These are phyloP conservation scores for Benincasa hispida DNA, from an alignment of 306 rosid species.

Conservation along the genomic window DNA sequence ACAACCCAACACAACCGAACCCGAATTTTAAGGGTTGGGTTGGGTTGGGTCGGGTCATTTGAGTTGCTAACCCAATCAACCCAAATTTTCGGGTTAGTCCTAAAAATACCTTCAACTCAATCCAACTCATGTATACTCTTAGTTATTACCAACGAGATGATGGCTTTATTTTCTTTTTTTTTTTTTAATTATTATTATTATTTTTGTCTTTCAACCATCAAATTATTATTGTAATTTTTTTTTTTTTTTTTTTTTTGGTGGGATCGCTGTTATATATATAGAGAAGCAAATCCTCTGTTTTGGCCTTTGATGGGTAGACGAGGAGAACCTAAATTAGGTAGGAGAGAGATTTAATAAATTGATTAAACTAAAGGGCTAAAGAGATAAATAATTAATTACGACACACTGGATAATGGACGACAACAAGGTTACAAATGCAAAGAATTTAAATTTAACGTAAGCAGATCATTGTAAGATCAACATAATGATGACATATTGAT, in stretches of 20 bases:
- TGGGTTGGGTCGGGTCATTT: too few relatives aligned
- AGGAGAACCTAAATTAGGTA: slow-evolving; percentile 4
- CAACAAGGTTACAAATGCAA: slow-evolving; percentile 7
- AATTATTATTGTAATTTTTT: neutral
- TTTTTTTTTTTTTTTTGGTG: neutral
- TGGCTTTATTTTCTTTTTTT: neutral
- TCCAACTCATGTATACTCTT: too few relatives aligned
- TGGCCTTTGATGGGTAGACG: neutral
- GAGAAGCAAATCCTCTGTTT: neutral
- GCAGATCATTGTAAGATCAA: slow-evolving; percentile 15
- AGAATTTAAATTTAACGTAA: slow-evolving; percentile 2
- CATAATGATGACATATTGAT: slow-evolving; percentile 14
- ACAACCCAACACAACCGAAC: too few relatives aligned
- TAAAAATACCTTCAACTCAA: too few relatives aligned
- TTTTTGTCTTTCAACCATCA: neutral
- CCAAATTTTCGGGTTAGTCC: too few relatives aligned
- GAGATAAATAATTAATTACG: neutral
- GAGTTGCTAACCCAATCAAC: too few relatives aligned
- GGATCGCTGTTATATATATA: neutral
- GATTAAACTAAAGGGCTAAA: slow-evolving; percentile 13
- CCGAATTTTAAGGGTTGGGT: too few relatives aligned
- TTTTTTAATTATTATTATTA: too few relatives aligned
- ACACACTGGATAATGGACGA: slow-evolving; percentile 17
- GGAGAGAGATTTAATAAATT: neutral
- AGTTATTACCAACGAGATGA: neutral